Conservation (phyloP, 805 yeast species). For the Spathaspora hagerdaliae region DNA sequence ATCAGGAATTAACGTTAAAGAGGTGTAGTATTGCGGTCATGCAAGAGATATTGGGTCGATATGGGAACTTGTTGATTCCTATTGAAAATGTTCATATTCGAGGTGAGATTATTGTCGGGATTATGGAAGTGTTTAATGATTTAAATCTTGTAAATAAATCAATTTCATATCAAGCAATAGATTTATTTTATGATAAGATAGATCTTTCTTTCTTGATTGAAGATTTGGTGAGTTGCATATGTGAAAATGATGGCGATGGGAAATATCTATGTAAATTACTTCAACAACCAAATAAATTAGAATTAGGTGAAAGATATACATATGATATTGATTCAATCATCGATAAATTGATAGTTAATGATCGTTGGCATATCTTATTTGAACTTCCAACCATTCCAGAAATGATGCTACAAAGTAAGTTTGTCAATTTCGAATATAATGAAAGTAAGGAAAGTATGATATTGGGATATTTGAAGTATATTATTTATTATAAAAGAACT, state of each 20-base stretch:
- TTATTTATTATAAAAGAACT: slow-evolving; percentile 6
- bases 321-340: slow-evolving; percentile 1
- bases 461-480: slow-evolving; percentile 28
- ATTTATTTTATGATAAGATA: slow-evolving; percentile 4
- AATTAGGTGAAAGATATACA: background rate
- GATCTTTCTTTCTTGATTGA: slow-evolving; percentile 4
- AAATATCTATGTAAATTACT: slow-evolving; percentile 3
- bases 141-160: background rate
- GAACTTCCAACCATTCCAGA: slow-evolving; percentile 1
- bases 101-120: slow-evolving; percentile 37
- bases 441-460: slow-evolving; percentile 29
- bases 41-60: slow-evolving; percentile 82
- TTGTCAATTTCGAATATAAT: slow-evolving; percentile 27
- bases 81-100: slow-evolving; percentile 9
- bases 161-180: slow-evolving; percentile 2
- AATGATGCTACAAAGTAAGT: background rate
- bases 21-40: slow-evolving; percentile 83
- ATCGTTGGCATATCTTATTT: slow-evolving; percentile 4
- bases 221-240: slow-evolving; percentile 1
- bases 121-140: slow-evolving; percentile 54
- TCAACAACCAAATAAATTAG: background rate
- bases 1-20: slow-evolving; percentile 68
- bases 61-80: slow-evolving; percentile 42
- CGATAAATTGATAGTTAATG: background rate
- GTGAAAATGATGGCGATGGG: slow-evolving; percentile 2